phyloP scores from a whole-genome alignment of 306 rosid genomes.

The Prunus campanulata region DNA sequence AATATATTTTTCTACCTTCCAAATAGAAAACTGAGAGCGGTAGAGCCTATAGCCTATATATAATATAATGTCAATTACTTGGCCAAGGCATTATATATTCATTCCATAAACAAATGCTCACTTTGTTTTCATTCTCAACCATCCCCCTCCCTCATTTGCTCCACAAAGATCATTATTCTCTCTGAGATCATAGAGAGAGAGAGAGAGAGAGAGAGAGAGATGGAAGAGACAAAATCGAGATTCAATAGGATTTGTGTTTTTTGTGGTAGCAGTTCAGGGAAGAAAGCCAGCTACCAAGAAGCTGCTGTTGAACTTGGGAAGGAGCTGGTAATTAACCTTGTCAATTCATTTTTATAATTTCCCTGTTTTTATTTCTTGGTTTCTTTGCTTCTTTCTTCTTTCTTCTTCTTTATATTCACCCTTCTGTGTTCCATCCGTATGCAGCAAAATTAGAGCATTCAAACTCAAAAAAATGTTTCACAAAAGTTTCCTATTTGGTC shows the following conservation, averaged over 20 bases:
- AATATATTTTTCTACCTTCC: constrained; percentile 8
- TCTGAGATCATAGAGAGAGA: constrained; percentile 11
- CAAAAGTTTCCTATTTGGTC: background rate
- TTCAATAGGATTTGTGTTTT: constrained; percentile 91
- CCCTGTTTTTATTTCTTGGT: background rate
- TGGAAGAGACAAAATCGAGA: constrained; percentile 82
- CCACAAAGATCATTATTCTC: constrained; percentile 17
- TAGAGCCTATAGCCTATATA: background rate
- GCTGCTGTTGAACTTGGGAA: constrained; percentile 91
- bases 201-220: constrained; percentile 14
- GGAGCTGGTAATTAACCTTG: constrained; percentile 56
- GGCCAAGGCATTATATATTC: constrained; percentile 14
- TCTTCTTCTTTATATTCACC: background rate
- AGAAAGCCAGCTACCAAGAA: constrained; percentile 86
- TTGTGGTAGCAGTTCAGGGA: constrained; percentile 98
- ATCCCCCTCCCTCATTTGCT: constrained; percentile 8
- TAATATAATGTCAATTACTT: constrained; percentile 6
- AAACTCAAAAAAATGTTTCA: background rate
- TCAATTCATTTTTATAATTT: background rate
- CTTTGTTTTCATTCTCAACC: constrained; percentile 41
- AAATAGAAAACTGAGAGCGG: background rate
- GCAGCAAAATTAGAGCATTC: background rate
- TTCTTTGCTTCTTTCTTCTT: no score
- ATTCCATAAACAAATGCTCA: constrained; percentile 29
- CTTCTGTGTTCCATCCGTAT: background rate